These are phyloP conservation scores for Plasmodium billcollinsi DNA, from an alignment of 169 alveolate species.

Conservation along the genomic window DNA sequence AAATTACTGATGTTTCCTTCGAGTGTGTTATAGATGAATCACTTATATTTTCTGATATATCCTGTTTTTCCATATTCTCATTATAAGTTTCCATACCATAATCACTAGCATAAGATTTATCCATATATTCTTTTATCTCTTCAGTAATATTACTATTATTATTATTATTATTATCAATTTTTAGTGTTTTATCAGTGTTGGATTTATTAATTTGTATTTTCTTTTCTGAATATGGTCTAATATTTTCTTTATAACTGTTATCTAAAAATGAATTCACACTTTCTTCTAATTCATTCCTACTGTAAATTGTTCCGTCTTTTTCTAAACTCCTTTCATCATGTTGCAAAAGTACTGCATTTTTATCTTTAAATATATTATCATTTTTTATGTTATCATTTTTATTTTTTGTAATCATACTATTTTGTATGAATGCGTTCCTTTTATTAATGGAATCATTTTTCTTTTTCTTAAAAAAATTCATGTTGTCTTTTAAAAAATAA, in stretches of 20 bases:
- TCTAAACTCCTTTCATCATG: conserved; percentile 9
- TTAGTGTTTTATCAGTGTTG: background rate
- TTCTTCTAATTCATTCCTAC: conserved; percentile 10
- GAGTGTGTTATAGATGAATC: too few relatives aligned
- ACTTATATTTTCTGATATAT: too few relatives aligned
- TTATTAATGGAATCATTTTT: conserved; percentile 41
- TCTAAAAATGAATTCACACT: conserved; percentile 46
- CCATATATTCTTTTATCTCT: conserved; percentile 9
- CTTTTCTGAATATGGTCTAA: background rate
- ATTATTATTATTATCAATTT: background rate
- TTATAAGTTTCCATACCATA: conserved; percentile 43
- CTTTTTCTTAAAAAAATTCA: conserved; percentile 48
- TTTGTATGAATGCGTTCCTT: conserved; percentile 54
- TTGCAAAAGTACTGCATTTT: too few relatives aligned
- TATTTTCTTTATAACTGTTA: conserved; percentile 16
- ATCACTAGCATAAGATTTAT: conserved; percentile 8
- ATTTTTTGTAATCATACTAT: conserved; percentile 22
- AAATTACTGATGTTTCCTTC: too few relatives aligned
- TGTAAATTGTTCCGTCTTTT: background rate
- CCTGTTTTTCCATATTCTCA: conserved; percentile 9
- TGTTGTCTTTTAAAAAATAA: conserved; percentile 9
- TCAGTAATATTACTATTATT: background rate
- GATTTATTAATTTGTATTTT: background rate
- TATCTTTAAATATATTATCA: conserved; percentile 20
- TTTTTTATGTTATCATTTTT: conserved; percentile 9